Percentiles rank a stretch among this genome's conserved stretches.
Conservation (phyloP, 2,329 filamentous ascomycete genomes). For the Emergomyces orientalis region DNA sequence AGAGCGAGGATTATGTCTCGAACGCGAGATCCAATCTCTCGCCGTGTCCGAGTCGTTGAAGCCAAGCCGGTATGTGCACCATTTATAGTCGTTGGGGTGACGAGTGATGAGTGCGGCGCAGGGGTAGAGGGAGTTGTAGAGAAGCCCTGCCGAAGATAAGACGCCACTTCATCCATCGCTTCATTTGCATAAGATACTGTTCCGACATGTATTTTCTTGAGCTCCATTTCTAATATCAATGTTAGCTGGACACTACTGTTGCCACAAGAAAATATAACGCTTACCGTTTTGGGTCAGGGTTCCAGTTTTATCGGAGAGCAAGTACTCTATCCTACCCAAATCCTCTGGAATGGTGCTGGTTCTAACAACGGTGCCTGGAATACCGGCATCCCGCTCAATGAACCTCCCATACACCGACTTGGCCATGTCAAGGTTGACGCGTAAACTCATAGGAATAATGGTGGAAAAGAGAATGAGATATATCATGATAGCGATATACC, state of each 20-base stretch:
- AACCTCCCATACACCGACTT: slow-evolving; percentile 95
- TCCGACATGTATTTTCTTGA: slow-evolving; percentile 97
- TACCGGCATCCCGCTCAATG: slow-evolving; percentile 83
- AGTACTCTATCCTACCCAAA: slow-evolving; percentile 86
- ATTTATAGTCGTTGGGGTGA: slow-evolving; percentile 67
- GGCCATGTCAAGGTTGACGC: slow-evolving; percentile 93
- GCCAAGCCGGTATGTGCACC: slow-evolving; percentile 48
- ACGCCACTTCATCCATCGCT: slow-evolving; percentile 91
- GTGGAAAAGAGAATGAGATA: slow-evolving; percentile 98
- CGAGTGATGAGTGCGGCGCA: slow-evolving; percentile 45
- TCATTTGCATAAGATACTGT: slow-evolving; percentile 98
- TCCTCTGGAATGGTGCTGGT: slow-evolving; percentile 98
- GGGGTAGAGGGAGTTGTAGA: slow-evolving; percentile 40
- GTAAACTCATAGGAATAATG: slow-evolving; percentile 92
- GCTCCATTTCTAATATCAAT: slow-evolving; percentile 67
- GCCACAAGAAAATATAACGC: slow-evolving; percentile 17
- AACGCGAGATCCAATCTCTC: slow-evolving; percentile 89
- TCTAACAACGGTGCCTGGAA: slow-evolving; percentile 82
- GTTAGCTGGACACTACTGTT: slow-evolving; percentile 18
- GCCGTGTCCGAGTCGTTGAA: slow-evolving; percentile 67
- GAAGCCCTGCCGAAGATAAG: slow-evolving; percentile 81
- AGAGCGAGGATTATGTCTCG: slow-evolving; percentile 87
- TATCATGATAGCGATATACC: slow-evolving; percentile 98
- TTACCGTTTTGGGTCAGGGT: slow-evolving; percentile 82
- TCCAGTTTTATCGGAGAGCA: slow-evolving; percentile 96